Percentiles rank a stretch among this genome's conserved stretches.
These are phyloP conservation scores for Hanseniaspora taiwanica DNA, from an alignment of 805 yeast genomes.

Conservation along the genomic window DNA sequence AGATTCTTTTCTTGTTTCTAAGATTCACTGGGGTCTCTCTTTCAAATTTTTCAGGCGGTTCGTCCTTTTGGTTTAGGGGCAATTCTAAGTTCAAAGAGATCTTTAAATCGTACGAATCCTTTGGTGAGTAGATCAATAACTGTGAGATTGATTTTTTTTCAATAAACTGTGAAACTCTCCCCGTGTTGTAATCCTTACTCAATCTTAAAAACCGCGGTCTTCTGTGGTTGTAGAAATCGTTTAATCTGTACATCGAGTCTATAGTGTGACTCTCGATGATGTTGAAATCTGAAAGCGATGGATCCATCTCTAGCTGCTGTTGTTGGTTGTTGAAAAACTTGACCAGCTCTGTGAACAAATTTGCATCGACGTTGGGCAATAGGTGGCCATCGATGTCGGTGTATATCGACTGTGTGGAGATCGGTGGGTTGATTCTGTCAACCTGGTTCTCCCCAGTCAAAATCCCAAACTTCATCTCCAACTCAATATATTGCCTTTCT, in stretches of 20 bases:
- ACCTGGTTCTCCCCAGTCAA: constrained; percentile 53
- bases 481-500: constrained; percentile 43
- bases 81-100: constrained; percentile 65
- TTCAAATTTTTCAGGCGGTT: constrained; percentile 39
- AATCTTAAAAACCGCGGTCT: constrained; percentile 53
- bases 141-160: constrained; percentile 66
- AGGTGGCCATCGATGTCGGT: constrained; percentile 46
- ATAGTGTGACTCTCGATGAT: constrained; percentile 47
- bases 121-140: constrained; percentile 59
- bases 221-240: constrained; percentile 38
- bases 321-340: constrained; percentile 38
- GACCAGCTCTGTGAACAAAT: constrained; percentile 43
- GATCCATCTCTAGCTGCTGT: constrained; percentile 32
- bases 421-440: constrained; percentile 48
- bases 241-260: constrained; percentile 50
- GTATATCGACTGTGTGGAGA: constrained; percentile 52
- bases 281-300: constrained; percentile 25
- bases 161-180: constrained; percentile 53
- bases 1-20: constrained; percentile 59
- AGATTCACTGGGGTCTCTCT: constrained; percentile 40
- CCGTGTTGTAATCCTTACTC: constrained; percentile 54
- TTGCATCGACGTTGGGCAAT: constrained; percentile 53
- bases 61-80: constrained; percentile 40
- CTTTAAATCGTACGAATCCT: constrained; percentile 63
- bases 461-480: constrained; percentile 64